Conservation (phyloP, 495 filamentous ascomycete species). For the Penicillium crystallinum region DNA sequence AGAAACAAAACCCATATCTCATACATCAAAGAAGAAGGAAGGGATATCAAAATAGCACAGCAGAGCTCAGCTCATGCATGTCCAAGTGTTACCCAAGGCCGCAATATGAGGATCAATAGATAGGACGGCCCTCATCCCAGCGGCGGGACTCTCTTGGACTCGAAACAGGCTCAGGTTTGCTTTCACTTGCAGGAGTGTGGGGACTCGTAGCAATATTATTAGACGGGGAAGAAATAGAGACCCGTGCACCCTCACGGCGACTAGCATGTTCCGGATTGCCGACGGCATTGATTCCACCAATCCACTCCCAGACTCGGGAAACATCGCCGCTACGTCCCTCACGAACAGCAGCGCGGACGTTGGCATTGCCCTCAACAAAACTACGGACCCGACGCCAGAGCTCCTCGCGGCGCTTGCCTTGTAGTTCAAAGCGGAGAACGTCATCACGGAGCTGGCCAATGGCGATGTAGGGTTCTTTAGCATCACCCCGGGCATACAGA, state of each 20-base stretch:
- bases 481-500: conserved; percentile 60
- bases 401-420: conserved; percentile 61
- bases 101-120: conserved; percentile 46
- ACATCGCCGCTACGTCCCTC: conserved; percentile 83
- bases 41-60: conserved; percentile 15
- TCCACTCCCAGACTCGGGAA: conserved; percentile 92
- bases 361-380: conserved; percentile 89
- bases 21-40: conserved; percentile 4
- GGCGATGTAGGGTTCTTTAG: conserved; percentile 69
- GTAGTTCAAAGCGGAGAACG: conserved; percentile 77
- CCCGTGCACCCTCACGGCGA: conserved; percentile 43
- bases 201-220: conserved; percentile 11
- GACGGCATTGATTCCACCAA: conserved; percentile 58
- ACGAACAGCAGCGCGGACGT: conserved; percentile 78
- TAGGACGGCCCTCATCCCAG: conserved; percentile 61
- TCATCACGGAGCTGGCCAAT: conserved; percentile 89
- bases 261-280: conserved; percentile 28
- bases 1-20: conserved; percentile 9
- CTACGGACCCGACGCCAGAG: conserved; percentile 76
- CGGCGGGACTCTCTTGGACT: conserved; percentile 40
- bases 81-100: not conserved
- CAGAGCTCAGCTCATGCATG: conserved; percentile 7
- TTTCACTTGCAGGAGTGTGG: conserved; percentile 35
- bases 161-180: conserved; percentile 14
- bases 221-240: conserved; percentile 24